Base-by-base conservation (phyloP, 2,329 filamentous ascomycete genomes). In the Neopestalotiopsis sp. region DNA sequence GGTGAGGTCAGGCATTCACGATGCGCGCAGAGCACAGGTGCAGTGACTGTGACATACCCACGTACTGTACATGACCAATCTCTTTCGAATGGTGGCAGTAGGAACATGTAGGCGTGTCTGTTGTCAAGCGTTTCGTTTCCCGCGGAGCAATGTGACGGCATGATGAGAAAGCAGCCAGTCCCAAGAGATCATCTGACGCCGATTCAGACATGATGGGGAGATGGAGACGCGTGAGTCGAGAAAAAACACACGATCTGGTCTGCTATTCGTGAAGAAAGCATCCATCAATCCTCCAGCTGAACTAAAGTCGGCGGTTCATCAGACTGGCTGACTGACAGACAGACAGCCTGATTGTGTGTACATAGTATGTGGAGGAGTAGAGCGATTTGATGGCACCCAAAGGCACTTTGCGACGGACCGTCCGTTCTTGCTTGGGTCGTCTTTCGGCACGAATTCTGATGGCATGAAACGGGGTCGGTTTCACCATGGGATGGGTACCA, bases 391-490 rank as follows among this genome's bases (percentile, higher is more conserved):
- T 62, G 59, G 59, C 30, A 62, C 34, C 59, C 32, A n/a, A 62
- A 40, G 59, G 59, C 30, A 62, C 34, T 32, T 38, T 34, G 20
- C 59, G 7, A 62, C 17, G 59, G 34, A 62, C 59, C 7, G 59
- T 40, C 17, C 45, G 45, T 52, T 9, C 45, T n/a, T 7, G 42
- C 14, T 13, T 52, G 17, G 9, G 17, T 52, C 45, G 14, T 52
- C 45, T 52, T 17, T 52, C 17, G 45, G 45, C 45, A 52, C 17
- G 45, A 52, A 52, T 52, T 45, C n/a, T 52, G 45, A 28, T 34
- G 34, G 28, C 20, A 24, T 63, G 66, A 67, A 67, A 67, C 66
- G 14, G 66, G 20, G 34, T 40, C 45, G 38, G 66, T 67, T 67
- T 67, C 66, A 67, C 66, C 49, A 63, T 67, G 52, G 28, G 66